phyloP scores from a whole-genome alignment of 1,284 basidiomycete species.

The Wallemia ichthyophaga region DNA sequence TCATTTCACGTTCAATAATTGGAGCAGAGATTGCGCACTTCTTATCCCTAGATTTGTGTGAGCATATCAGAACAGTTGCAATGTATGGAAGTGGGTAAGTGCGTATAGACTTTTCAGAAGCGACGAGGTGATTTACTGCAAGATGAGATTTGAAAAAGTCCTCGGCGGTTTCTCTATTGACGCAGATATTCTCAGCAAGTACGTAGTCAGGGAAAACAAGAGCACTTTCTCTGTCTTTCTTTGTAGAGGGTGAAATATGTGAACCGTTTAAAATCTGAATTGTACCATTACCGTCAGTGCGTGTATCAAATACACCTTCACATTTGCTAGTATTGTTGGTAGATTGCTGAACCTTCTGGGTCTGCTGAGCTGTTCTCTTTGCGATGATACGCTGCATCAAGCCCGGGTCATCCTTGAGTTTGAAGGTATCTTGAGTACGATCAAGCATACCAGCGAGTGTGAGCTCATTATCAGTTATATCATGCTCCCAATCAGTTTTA shows the following conservation, averaged over 20 bases:
- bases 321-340: slow-evolving; percentile 4
- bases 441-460: slow-evolving; percentile 34
- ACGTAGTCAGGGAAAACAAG: slow-evolving; percentile 75
- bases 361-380: neutral
- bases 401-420: neutral
- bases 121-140: slow-evolving; percentile 10
- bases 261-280: slow-evolving; percentile 46
- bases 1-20: slow-evolving; percentile 41
- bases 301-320: slow-evolving; percentile 2
- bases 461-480: slow-evolving; percentile 34
- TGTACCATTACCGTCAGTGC: slow-evolving; percentile 15
- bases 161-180: slow-evolving; percentile 31
- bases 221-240: slow-evolving; percentile 29
- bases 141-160: slow-evolving; percentile 33
- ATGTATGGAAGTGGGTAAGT: slow-evolving; percentile 30
- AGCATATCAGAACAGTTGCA: slow-evolving; percentile 54
- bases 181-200: slow-evolving; percentile 35
- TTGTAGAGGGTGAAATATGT: slow-evolving; percentile 30
- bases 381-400: neutral
- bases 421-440: neutral
- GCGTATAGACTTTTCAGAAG: slow-evolving; percentile 22
- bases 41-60: slow-evolving; percentile 69
- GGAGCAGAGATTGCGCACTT: slow-evolving; percentile 60
- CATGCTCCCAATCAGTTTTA: slow-evolving; percentile 50
- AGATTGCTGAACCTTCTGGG: slow-evolving; percentile 6